A percentile compares a stretch with the other conserved stretches of the same genome.
Evolutionary conservation across 495 filamentous ascomycete genomes (phyloP).

Genomic region (Aspergillus bridgeri): DNA sequence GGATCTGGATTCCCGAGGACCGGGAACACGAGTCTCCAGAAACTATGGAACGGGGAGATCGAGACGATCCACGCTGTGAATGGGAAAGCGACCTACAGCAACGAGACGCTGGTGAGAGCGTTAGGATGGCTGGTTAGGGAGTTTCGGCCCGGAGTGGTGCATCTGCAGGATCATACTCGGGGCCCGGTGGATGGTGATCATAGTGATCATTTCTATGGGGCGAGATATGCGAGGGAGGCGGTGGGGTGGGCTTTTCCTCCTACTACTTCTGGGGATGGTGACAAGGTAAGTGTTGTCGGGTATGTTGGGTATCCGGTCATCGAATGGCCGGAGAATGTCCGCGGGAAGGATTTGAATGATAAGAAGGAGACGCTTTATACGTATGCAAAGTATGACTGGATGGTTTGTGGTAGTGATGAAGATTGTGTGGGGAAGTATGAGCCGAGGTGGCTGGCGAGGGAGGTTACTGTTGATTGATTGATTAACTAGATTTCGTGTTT

Average conservation of each 20-base stretch:
- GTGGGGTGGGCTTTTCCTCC: neutral
- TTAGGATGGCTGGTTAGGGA: conserved; percentile 9
- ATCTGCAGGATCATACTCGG: conserved; percentile 12
- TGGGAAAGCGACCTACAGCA: too few species aligned
- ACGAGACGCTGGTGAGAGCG: conserved; percentile 7
- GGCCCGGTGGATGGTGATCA: conserved; percentile 17
- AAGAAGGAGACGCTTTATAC: conserved; percentile 11
- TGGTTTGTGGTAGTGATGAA: conserved; percentile 4
- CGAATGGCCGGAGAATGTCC: neutral
- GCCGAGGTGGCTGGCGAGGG: conserved; percentile 7
- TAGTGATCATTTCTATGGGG: conserved; percentile 18
- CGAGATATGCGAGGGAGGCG: conserved; percentile 8
- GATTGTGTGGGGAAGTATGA: conserved; percentile 8
- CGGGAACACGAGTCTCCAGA: conserved; percentile 13
- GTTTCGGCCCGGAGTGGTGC: conserved; percentile 14
- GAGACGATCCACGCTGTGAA: conserved; percentile 3
- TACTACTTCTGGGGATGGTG: conserved; percentile 4
- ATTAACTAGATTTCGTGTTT: too few species aligned
- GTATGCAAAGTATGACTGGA: conserved; percentile 5
- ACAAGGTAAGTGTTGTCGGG: neutral
- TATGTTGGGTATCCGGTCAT: conserved; percentile 18
- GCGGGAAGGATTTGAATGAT: conserved; percentile 1
- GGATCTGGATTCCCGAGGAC: conserved; percentile 11
- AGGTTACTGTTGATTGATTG: conserved; percentile 8
- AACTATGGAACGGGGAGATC: conserved; percentile 16